phyloP scores from a whole-genome alignment of 208 protist species.

The Crithidia thermophila region DNA sequence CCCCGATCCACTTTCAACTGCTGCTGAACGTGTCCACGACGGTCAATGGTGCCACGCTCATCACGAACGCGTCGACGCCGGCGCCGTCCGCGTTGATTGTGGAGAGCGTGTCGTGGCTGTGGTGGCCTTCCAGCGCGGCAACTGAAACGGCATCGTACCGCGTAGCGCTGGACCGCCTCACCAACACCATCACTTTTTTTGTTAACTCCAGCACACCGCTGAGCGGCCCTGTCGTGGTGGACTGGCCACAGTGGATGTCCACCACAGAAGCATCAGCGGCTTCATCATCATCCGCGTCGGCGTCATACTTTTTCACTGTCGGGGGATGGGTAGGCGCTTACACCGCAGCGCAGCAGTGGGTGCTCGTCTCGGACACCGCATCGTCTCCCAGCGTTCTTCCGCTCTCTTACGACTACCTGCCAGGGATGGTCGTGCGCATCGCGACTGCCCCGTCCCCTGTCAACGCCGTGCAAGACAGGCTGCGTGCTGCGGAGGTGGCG shows the following conservation, averaged over 20 bases:
- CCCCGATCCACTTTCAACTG: constrained; percentile 8
- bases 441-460: not conserved
- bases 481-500: constrained; percentile 8
- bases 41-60: too few relatives aligned
- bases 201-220: not conserved
- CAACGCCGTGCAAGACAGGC: constrained; percentile 3
- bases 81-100: constrained; percentile 20
- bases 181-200: constrained; percentile 24
- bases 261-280: not conserved
- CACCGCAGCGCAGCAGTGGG: constrained; percentile 13
- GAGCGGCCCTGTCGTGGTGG: constrained; percentile 17
- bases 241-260: constrained; percentile 22
- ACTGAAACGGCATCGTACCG: constrained; percentile 20
- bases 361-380: not conserved
- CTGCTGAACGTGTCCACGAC: constrained; percentile 17
- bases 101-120: constrained; percentile 20
- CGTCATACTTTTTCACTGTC: constrained; percentile 7
- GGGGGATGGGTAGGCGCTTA: constrained; percentile 24
- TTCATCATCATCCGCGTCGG: not conserved
- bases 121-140: not conserved
- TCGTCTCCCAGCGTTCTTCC: constrained; percentile 2
- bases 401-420: constrained; percentile 29
- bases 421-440: constrained; percentile 28
- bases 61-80: constrained; percentile 4
- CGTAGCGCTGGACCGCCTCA: constrained; percentile 16